phyloP scores from a whole-genome alignment of 371 early-diverging fungal species.

The Sporodiniella umbellata region DNA sequence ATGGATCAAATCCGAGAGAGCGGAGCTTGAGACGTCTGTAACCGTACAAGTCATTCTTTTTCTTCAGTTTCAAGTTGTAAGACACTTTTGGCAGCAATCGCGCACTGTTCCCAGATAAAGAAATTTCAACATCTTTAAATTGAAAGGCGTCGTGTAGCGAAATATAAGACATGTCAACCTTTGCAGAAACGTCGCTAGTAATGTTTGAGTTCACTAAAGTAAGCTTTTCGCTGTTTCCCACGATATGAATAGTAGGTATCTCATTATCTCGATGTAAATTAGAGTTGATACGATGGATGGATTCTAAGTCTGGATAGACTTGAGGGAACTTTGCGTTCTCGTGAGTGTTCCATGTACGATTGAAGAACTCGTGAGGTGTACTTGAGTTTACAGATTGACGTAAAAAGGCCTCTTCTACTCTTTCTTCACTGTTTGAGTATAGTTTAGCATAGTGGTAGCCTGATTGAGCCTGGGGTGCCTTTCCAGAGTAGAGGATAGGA shows the following conservation, averaged over 20 bases:
- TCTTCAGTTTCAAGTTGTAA: conserved; percentile 19
- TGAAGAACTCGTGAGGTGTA: conserved; percentile 16
- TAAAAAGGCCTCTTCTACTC: conserved; percentile 7
- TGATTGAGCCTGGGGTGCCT: conserved; percentile 10
- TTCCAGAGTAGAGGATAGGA: conserved; percentile 11
- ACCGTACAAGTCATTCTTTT: conserved; percentile 20
- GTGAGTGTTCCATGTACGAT: conserved; percentile 18
- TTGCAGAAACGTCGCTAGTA: not conserved
- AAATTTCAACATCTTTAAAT: conserved; percentile 3
- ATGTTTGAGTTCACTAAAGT: conserved; percentile 4
- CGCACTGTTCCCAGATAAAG: conserved; percentile 22
- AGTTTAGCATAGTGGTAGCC: conserved; percentile 17
- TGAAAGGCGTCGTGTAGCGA: not conserved
- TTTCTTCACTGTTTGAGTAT: not conserved
- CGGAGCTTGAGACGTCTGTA: conserved; percentile 30
- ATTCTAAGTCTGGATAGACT: conserved; percentile 3
- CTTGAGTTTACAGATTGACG: conserved; percentile 2
- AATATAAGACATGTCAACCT: conserved; percentile 9
- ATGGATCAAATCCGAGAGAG: conserved; percentile 25
- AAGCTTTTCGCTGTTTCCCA: conserved; percentile 9
- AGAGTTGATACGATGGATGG: conserved; percentile 17
- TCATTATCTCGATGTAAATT: conserved; percentile 20
- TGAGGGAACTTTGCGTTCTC: conserved; percentile 3
- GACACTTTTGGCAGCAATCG: conserved; percentile 14
- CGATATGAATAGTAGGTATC: conserved; percentile 23